Evolutionary conservation across 305 asterid species (phyloP).

Genomic region (Withania somnifera): DNA sequence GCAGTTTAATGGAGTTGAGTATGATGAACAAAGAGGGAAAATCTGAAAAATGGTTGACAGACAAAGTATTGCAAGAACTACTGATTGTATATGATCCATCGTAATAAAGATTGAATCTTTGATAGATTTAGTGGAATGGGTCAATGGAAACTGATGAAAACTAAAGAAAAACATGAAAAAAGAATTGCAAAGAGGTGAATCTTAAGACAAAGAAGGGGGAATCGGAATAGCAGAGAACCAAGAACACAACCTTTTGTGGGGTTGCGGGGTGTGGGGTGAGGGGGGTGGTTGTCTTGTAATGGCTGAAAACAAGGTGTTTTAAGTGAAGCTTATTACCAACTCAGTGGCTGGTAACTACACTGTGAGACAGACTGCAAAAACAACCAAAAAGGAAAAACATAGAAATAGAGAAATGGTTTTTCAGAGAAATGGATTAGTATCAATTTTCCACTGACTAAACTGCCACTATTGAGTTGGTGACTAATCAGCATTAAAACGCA

Average conservation of each 20-base stretch:
- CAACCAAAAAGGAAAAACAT: slow-evolving; percentile 19
- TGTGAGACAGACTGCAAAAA: slow-evolving; percentile 14
- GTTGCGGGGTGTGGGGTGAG: neutral
- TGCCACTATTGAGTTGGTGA: neutral
- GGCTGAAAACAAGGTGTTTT: slow-evolving; percentile 19
- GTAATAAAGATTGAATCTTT: slow-evolving; percentile 15
- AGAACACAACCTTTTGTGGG: neutral
- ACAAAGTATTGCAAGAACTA: neutral
- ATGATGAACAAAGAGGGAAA: slow-evolving; percentile 18
- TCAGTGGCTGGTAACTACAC: slow-evolving; percentile 27
- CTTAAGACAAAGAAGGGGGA: neutral
- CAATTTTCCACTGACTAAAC: neutral
- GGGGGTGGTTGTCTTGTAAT: slow-evolving; percentile 8
- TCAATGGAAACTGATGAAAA: slow-evolving; percentile 3
- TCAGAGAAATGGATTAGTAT: neutral
- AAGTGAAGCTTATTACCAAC: slow-evolving; percentile 18
- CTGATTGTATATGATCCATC: neutral
- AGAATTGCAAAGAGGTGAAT: neutral
- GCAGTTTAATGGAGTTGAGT: slow-evolving; percentile 56
- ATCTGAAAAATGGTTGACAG: slow-evolving; percentile 8
- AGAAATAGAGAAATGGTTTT: neutral
- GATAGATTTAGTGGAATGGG: neutral
- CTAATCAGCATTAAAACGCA: neutral
- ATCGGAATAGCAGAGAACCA: neutral
- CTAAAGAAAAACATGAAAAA: neutral